These are phyloP conservation scores for Pleurotus tuber-regium DNA, from an alignment of 768 basidiomycete genomes.

Conservation along the genomic window DNA sequence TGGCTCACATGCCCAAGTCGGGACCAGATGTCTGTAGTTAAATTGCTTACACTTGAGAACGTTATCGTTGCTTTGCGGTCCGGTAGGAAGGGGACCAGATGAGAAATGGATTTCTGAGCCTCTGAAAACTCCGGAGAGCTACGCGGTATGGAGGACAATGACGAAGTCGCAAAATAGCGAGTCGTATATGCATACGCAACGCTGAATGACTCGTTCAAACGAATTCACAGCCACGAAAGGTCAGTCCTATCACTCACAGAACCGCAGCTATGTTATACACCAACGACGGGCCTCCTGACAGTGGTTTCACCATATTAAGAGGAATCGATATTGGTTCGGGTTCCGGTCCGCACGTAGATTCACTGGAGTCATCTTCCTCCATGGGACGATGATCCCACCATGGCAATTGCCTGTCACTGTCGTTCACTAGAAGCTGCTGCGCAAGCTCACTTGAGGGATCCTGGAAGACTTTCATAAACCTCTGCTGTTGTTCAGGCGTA, in stretches of 20 bases:
- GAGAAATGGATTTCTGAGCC: conserved; percentile 45
- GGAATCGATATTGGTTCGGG: conserved; percentile 50
- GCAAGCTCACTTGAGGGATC: conserved; percentile 64
- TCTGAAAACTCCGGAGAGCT: conserved; percentile 44
- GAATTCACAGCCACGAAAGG: too few species aligned
- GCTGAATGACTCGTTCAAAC: conserved; percentile 41
- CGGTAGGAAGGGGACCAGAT: conserved; percentile 61
- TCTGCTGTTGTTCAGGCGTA: conserved; percentile 54
- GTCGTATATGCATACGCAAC: conserved; percentile 68
- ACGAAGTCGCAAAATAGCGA: conserved; percentile 58
- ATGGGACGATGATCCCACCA: conserved; percentile 57
- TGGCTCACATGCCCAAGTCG: conserved; percentile 51
- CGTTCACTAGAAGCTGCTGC: conserved; percentile 55
- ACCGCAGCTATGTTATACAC: conserved; percentile 70
- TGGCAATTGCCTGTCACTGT: conserved; percentile 47
- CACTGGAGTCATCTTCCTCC: conserved; percentile 11
- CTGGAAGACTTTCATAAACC: conserved; percentile 55
- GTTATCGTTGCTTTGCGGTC: conserved; percentile 58
- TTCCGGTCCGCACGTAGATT: conserved; percentile 27
- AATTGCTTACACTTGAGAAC: conserved; percentile 46
- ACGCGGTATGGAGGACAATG: conserved; percentile 42
- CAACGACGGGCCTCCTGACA: conserved; percentile 39
- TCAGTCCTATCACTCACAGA: too few species aligned
- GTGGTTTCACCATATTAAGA: conserved; percentile 36
- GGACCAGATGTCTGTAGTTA: conserved; percentile 67